These are phyloP conservation scores for Hygrophila difformis DNA, from an alignment of 257 asterid species.

Conservation along the genomic window DNA sequence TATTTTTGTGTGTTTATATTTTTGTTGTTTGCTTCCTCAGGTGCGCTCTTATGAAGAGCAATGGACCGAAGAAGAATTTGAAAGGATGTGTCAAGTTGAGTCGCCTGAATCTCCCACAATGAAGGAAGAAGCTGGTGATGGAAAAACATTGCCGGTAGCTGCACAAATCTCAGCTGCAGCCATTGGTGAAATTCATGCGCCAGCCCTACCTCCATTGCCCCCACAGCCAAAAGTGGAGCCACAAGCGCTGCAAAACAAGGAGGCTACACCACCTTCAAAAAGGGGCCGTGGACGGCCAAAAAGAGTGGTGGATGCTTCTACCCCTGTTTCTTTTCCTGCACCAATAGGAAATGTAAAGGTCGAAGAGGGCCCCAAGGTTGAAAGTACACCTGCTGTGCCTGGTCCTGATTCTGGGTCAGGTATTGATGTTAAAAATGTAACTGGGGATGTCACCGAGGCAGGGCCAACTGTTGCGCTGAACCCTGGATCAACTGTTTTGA, in stretches of 20 bases:
- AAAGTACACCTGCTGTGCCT: slow-evolving; percentile 23
- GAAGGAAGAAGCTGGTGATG: slow-evolving; percentile 49
- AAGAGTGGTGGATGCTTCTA: slow-evolving; percentile 41
- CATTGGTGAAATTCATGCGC: slow-evolving; percentile 33
- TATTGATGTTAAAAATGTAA: slow-evolving; percentile 25
- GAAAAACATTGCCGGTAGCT: slow-evolving; percentile 31
- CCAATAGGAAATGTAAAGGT: slow-evolving; percentile 23
- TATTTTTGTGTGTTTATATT: slow-evolving; percentile 4
- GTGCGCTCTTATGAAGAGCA: slow-evolving; percentile 98
- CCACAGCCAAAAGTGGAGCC: slow-evolving; percentile 31
- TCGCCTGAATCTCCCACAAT: slow-evolving; percentile 62
- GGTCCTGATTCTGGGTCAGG: slow-evolving; percentile 32
- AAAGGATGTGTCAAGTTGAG: slow-evolving; percentile 79
- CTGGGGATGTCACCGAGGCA: slow-evolving; percentile 32
- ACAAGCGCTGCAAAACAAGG: slow-evolving; percentile 27
- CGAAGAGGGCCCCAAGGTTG: slow-evolving; percentile 24
- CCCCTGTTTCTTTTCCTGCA: slow-evolving; percentile 24
- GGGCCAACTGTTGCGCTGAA: slow-evolving; percentile 25
- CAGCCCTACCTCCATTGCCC: slow-evolving; percentile 24
- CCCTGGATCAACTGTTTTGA: slow-evolving; percentile 30
- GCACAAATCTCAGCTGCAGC: slow-evolving; percentile 22
- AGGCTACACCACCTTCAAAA: slow-evolving; percentile 59
- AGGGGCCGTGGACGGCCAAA: slow-evolving; percentile 99
- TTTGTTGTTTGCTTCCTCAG: slow-evolving; percentile 32
- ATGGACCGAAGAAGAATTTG: slow-evolving; percentile 97